Percentiles rank a stretch among this genome's conserved stretches.
These are phyloP conservation scores for Botryosphaeria dothidea DNA, from an alignment of 2,329 filamentous ascomycete genomes.

Conservation along the genomic window DNA sequence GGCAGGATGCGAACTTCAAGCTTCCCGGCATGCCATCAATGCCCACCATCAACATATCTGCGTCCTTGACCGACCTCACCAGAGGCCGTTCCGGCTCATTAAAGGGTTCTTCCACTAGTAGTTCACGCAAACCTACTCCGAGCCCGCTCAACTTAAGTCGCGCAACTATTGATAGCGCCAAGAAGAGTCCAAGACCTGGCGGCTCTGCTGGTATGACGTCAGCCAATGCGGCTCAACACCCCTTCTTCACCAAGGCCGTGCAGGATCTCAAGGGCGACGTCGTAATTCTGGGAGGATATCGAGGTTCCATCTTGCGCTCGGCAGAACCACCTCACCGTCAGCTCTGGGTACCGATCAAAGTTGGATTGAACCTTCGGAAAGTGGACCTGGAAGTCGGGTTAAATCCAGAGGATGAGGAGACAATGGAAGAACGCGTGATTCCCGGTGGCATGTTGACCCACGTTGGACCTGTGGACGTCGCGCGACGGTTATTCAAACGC, in stretches of 20 bases:
- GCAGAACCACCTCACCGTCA: conserved; percentile 81
- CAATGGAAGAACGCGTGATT: conserved; percentile 79
- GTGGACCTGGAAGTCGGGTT: conserved; percentile 88
- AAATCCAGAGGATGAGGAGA: conserved; percentile 77
- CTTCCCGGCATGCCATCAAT: conserved; percentile 51
- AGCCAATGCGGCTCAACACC: conserved; percentile 40
- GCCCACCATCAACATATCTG: conserved; percentile 26
- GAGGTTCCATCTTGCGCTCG: conserved; percentile 85
- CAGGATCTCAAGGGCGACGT: conserved; percentile 78
- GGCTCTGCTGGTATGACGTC: conserved; percentile 22
- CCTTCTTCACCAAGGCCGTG: conserved; percentile 59
- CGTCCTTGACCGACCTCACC: conserved; percentile 16
- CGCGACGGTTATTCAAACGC: conserved; percentile 76
- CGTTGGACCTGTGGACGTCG: conserved; percentile 89
- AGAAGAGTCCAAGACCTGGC: conserved; percentile 3
- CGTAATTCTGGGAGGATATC: conserved; percentile 85
- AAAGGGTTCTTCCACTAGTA: not conserved
- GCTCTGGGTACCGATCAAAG: conserved; percentile 91
- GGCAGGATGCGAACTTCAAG: conserved; percentile 80
- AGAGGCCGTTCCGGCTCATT: not conserved
- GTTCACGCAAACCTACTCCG: conserved; percentile 3
- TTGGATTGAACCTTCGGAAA: conserved; percentile 87
- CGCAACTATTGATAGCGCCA: not conserved
- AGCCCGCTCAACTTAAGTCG: conserved; percentile 12
- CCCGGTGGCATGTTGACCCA: conserved; percentile 87